A percentile compares a stretch with the other conserved stretches of the same genome.
phyloP scores from a whole-genome alignment of 148 eudicot species.

The Chenopodium suecicum region DNA sequence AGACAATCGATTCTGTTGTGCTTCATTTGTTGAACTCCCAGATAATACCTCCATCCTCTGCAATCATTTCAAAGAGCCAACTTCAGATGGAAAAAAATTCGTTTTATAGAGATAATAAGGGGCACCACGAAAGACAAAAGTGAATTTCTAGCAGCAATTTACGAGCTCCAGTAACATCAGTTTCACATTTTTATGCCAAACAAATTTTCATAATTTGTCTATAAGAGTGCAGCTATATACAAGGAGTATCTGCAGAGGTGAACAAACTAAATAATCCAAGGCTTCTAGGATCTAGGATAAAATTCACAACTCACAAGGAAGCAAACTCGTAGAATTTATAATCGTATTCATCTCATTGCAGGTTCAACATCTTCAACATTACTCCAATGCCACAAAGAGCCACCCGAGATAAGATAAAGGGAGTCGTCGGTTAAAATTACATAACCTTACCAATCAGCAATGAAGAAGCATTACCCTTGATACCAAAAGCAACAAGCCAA shows the following conservation, averaged over 20 bases:
- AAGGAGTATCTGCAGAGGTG: background rate
- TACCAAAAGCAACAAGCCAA: background rate
- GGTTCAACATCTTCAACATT: background rate
- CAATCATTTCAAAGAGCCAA: background rate
- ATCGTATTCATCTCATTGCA: background rate
- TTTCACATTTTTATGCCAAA: background rate
- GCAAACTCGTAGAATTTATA: background rate
- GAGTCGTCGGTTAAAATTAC: background rate
- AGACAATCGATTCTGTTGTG: background rate
- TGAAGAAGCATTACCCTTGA: background rate
- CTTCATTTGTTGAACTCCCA: slow-evolving; percentile 17
- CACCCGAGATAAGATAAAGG: background rate
- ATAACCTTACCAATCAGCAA: background rate
- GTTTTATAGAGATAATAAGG: background rate
- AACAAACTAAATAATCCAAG: background rate
- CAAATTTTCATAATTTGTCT: background rate
- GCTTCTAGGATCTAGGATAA: background rate
- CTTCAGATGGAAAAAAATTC: background rate
- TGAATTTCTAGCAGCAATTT: background rate
- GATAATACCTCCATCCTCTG: slow-evolving; percentile 18
- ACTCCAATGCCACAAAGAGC: background rate
- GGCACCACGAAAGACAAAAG: background rate
- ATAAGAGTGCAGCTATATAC: background rate
- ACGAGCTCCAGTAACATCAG: background rate
- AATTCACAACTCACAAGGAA: background rate